These are phyloP conservation scores for Saturnispora serradocipensis DNA, from an alignment of 805 yeast species.

Conservation along the genomic window DNA sequence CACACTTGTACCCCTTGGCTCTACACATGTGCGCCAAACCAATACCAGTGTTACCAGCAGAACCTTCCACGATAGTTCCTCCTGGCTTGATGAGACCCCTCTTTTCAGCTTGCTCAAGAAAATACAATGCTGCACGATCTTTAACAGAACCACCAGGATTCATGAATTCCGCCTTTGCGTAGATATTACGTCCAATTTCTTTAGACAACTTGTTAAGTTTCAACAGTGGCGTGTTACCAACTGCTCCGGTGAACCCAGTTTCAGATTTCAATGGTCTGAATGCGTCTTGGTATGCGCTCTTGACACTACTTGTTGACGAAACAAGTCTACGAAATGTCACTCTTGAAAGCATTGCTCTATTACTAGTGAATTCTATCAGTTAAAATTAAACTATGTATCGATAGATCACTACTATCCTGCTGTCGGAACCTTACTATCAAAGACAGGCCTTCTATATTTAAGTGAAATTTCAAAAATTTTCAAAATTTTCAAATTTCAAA, in stretches of 20 bases:
- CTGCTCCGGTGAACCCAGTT: slow-evolving; percentile 68
- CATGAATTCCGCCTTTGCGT: slow-evolving; percentile 86
- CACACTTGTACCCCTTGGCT: slow-evolving; percentile 74
- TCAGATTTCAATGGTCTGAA: slow-evolving; percentile 59
- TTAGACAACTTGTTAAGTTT: slow-evolving; percentile 47
- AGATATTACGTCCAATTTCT: slow-evolving; percentile 61
- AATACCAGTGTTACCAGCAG: slow-evolving; percentile 95
- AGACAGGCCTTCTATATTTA: not conserved
- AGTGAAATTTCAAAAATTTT: not conserved
- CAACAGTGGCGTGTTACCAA: slow-evolving; percentile 88
- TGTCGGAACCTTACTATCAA: not conserved
- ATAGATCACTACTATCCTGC: not conserved
- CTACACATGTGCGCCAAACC: slow-evolving; percentile 81
- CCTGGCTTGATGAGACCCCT: slow-evolving; percentile 60
- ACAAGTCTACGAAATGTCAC: slow-evolving; percentile 13
- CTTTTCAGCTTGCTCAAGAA: slow-evolving; percentile 70
- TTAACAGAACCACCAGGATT: slow-evolving; percentile 93
- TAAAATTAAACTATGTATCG: not conserved
- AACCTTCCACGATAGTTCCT: slow-evolving; percentile 86
- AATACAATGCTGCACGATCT: slow-evolving; percentile 79
- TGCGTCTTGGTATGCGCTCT: slow-evolving; percentile 28
- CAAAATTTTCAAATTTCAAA: not conserved
- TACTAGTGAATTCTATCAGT: not conserved
- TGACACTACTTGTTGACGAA: slow-evolving; percentile 9
- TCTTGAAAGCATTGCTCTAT: not conserved